Evolutionary conservation across 306 rosid species (phyloP).

Genomic region (Glycine tomentella): DNA sequence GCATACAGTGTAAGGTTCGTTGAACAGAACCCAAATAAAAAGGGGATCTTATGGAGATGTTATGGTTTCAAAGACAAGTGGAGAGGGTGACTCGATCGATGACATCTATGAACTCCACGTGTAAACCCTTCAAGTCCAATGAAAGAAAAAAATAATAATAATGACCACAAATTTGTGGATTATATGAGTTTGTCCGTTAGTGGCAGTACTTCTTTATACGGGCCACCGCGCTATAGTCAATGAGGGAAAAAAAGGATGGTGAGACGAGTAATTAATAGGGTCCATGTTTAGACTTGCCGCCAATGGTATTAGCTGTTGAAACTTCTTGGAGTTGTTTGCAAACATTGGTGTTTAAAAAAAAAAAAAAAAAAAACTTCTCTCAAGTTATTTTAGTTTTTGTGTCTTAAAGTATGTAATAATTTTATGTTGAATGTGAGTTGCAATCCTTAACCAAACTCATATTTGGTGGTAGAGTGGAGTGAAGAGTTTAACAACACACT

Average conservation of each 20-base stretch:
- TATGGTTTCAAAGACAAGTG: constrained; percentile 8
- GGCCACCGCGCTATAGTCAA: not conserved
- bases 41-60: constrained; percentile 1
- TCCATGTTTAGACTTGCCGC: not conserved
- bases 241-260: not conserved
- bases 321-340: too few species aligned
- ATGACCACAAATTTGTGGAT: constrained; percentile 1
- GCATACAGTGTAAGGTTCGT: too few species aligned
- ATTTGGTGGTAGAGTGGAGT: too few species aligned
- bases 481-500: too few species aligned
- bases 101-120: constrained; percentile 7
- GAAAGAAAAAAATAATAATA: not conserved
- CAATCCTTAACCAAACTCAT: too few species aligned
- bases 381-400: too few species aligned
- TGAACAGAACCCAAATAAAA: constrained; percentile 9
- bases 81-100: not conserved
- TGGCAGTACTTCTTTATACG: not conserved
- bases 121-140: not conserved
- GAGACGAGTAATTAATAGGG: not conserved
- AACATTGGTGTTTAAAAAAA: too few species aligned
- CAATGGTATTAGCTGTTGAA: too few species aligned
- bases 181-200: constrained; percentile 20
- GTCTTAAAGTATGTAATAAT: too few species aligned
- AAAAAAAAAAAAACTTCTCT: too few species aligned
- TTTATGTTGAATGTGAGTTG: too few species aligned